Evolutionary conservation across 2,329 filamentous ascomycete genomes (phyloP), one percentile per base, ranked within the genome.

Genomic region (Bisporella sp.): DNA sequence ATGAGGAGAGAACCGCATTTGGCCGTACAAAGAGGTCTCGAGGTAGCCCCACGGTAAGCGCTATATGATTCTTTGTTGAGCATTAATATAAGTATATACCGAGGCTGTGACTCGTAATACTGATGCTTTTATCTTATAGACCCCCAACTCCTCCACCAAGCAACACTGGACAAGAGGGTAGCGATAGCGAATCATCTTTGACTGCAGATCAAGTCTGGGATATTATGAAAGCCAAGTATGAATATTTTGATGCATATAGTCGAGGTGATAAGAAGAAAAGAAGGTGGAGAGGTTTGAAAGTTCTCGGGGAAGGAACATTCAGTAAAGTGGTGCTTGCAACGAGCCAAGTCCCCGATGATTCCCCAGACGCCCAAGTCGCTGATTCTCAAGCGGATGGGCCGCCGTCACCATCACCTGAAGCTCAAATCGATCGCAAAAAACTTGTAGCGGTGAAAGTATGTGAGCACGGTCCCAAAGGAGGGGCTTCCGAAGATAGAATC

Each of bases 361-460:
- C 74, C 31, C 69, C 72, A 9, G 64, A 65, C 50, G 61, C 68
- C 46, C 68, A 70, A 49, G 62, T 68, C 49, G 59, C 62, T 54
- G 62, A 64, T 5, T 53, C 57, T 42, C 43, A 50, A 41, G 56
- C 59, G 54, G 60, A 62, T 13, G 51, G 65, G 56, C 48, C 59
- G 44, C 60, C 51, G 62, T 60, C 61, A 68, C 57, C 56, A 65
- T 46, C 48, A 7, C 44, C 50, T n/a, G 61, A 65, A 39, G 31
- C 53, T 12, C 76, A 64, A 64, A 69, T 81, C 45, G 74, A 87
- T 55, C 82, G 84, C n/a, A 87, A 85, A 62, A 88, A 87, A 47
- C 73, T 99, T 11, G 93, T 97, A 3, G 93, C 93, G 1, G 83
- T 99, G 64, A 99, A 99, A 69, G 83, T 99, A 42, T 92, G 95